Base-by-base conservation (phyloP, 176 grass and related monocot species). In the Oryza meyeriana region DNA sequence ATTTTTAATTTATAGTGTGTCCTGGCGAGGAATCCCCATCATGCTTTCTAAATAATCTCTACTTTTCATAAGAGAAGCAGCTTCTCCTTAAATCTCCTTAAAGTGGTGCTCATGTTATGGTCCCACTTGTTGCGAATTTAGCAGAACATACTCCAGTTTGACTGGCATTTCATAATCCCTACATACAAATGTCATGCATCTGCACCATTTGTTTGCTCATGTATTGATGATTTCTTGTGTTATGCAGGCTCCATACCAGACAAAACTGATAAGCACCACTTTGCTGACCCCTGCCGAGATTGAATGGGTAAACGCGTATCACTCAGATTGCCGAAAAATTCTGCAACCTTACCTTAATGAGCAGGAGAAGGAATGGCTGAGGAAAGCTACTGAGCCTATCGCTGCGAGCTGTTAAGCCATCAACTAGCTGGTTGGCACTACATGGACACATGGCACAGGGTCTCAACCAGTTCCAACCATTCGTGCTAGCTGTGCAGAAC, bases 221-320 rank as follows among this genome's bases (percentile, higher is more conserved):
- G 28, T 62, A n/a, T 66, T 69, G 66, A 83, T 77, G 14, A 69
- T 79, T 44, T 17, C 62, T 68, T 40, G 1, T 22, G 11, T 75
- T 69, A 9, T 83, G 40, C 85, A 99, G 96, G 91, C 89, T 76
- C 96, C 96, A 9, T 95, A 92, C 81, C 96, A 95, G 77, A 91
- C 71, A 6, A 99, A 99, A 72, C 87, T 99, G 55, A 91, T 99
- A 40, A 81, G 93, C 79, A 86, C 87, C 25, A 32, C 68, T 28
- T 74, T 86, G 85, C 10, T 98, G 88, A 91, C 55, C 32, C 87
- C 88, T 1, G 83, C 75, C 9, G 96, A 99, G 75, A 77, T 95
- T n/a, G 89, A 93, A 64, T 95, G 96, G 96, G 79, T 99, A 72
- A 95, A 99, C 76, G 33, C 65, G 0, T 95, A 99, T 73, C 93